Evolutionary conservation across 2,329 filamentous ascomycete species (phyloP).

Genomic region (Apiospora sp.): DNA sequence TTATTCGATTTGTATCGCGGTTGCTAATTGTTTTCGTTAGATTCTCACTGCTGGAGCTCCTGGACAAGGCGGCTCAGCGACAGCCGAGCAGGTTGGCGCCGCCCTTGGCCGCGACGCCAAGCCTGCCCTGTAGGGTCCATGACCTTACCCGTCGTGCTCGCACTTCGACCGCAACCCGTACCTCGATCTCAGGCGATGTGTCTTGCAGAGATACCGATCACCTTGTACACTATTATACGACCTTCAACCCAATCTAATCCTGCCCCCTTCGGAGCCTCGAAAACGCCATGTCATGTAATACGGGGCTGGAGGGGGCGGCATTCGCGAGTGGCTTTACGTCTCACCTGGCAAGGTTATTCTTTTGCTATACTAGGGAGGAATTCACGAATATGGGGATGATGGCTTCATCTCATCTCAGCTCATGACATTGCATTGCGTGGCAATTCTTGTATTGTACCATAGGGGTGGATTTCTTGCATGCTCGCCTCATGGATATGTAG

Average conservation of each 20-base stretch:
- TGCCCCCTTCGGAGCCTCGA: constrained; percentile 13
- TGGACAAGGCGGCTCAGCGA: constrained; percentile 45
- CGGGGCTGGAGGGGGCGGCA: constrained; percentile 12
- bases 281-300: constrained; percentile 14
- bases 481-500: neutral
- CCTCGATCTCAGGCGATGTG: constrained; percentile 4
- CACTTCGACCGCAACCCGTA: constrained; percentile 1
- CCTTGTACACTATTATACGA: constrained; percentile 22
- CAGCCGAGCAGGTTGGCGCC: constrained; percentile 58
- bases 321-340: constrained; percentile 2
- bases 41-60: constrained; percentile 58
- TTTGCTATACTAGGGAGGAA: constrained; percentile 5
- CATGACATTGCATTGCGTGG: constrained; percentile 23
- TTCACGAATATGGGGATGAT: constrained; percentile 22
- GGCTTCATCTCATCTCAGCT: constrained; percentile 25
- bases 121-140: constrained; percentile 39
- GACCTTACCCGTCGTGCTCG: neutral
- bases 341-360: constrained; percentile 22
- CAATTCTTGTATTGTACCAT: constrained; percentile 22
- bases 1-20: neutral
- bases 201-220: neutral
- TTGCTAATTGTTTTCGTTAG: constrained; percentile 32
- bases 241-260: constrained; percentile 21
- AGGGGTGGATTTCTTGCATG: constrained; percentile 11
- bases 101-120: constrained; percentile 58